phyloP scores from a whole-genome alignment of 352 stramenopile genomes.

The Pythium pyrilobum region DNA sequence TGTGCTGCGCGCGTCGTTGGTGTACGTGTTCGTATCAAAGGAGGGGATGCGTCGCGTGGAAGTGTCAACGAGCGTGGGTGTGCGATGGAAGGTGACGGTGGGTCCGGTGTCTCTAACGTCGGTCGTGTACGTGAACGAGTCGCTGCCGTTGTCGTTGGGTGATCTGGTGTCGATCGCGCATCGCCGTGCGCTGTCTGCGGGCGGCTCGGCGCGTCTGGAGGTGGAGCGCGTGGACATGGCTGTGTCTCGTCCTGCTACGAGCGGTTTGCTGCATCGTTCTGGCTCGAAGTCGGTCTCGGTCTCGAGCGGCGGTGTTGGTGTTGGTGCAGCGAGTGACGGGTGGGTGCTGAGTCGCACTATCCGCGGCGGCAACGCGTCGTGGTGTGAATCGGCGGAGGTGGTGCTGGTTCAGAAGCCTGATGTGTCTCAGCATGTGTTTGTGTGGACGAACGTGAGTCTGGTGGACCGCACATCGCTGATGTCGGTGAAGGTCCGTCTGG shows the following conservation, averaged over 20 bases:
- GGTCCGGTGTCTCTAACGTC: neutral
- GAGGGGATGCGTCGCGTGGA: neutral
- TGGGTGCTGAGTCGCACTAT: too few relatives aligned
- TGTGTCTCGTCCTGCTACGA: neutral
- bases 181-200: neutral
- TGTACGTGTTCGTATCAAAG: slow-evolving; percentile 1
- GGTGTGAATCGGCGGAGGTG: neutral
- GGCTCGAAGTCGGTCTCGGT: too few relatives aligned
- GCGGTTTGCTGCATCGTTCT: neutral
- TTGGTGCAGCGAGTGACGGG: too few relatives aligned
- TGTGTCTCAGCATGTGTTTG: slow-evolving; percentile 21
- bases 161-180: neutral
- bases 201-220: neutral
- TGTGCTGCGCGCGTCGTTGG: neutral
- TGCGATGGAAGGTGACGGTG: slow-evolving; percentile 2
- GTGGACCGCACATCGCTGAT: slow-evolving; percentile 22
- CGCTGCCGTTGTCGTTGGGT: neutral
- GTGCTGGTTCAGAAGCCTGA: slow-evolving; percentile 13
- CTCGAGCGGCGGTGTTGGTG: too few relatives aligned
- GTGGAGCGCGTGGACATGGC: slow-evolving; percentile 7
- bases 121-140: slow-evolving; percentile 3
- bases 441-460: slow-evolving; percentile 30
- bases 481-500: neutral
- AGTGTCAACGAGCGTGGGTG: neutral
- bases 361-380: too few relatives aligned